Conservation (phyloP, 169 alveolate genomes). For the Babesia ovis region DNA sequence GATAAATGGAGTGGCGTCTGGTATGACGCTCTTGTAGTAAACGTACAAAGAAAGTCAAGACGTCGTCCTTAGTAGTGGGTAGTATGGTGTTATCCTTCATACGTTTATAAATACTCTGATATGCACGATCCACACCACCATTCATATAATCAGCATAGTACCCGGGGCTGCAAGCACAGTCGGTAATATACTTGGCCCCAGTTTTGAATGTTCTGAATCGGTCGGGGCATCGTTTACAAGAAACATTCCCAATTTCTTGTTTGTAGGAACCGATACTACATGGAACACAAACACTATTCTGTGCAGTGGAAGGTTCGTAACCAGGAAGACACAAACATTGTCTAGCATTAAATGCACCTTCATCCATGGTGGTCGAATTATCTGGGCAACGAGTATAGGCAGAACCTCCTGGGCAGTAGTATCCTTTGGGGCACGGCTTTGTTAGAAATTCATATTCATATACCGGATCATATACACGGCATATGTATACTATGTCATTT, state of each 20-base stretch:
- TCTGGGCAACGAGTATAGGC: constrained; percentile 66
- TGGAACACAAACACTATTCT: constrained; percentile 55
- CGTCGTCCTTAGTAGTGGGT: constrained; percentile 6
- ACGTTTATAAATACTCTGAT: constrained; percentile 9
- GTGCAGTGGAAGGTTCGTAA: constrained; percentile 56
- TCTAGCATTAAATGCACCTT: constrained; percentile 49
- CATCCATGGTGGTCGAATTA: constrained; percentile 67
- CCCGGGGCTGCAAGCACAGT: constrained; percentile 80
- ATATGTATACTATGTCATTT: constrained; percentile 3
- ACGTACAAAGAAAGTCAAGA: neutral
- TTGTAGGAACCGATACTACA: constrained; percentile 76
- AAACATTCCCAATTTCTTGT: constrained; percentile 59
- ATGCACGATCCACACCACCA: neutral
- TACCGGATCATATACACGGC: neutral
- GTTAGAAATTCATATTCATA: constrained; percentile 29
- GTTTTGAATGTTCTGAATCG: constrained; percentile 65
- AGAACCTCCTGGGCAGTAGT: constrained; percentile 59
- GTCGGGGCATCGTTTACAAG: constrained; percentile 71
- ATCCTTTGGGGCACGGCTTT: constrained; percentile 67
- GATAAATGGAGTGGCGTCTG: neutral
- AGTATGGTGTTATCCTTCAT: constrained; percentile 7
- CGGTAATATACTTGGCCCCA: constrained; percentile 68
- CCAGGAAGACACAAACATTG: constrained; percentile 77
- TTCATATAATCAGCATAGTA: constrained; percentile 48
- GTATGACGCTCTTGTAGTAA: neutral